phyloP scores from a whole-genome alignment of 495 filamentous ascomycete species.

The Hypomontagnella submonticulosa region DNA sequence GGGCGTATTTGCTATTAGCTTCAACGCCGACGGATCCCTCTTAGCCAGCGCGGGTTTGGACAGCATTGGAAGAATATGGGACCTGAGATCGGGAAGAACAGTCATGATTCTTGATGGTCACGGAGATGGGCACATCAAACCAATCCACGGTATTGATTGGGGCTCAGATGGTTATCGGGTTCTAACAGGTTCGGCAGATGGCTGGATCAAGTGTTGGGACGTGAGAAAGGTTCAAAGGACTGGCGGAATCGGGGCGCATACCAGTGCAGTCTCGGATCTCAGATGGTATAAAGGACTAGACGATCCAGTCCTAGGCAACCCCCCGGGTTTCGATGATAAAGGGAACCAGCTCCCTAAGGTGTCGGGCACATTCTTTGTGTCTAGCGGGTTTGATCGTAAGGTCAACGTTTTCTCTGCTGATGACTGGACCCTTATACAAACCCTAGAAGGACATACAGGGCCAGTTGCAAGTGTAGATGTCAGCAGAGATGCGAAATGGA shows the following conservation, averaged over 20 bases:
- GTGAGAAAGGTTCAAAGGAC: slow-evolving; percentile 84
- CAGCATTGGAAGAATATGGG: slow-evolving; percentile 96
- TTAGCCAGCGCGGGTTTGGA: slow-evolving; percentile 91
- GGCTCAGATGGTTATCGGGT: slow-evolving; percentile 88
- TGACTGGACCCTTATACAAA: slow-evolving; percentile 92
- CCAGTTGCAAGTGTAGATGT: slow-evolving; percentile 92
- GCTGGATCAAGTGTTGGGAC: slow-evolving; percentile 98
- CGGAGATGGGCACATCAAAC: slow-evolving; percentile 89
- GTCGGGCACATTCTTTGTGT: slow-evolving; percentile 89
- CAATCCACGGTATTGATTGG: slow-evolving; percentile 94
- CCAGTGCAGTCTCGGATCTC: slow-evolving; percentile 89
- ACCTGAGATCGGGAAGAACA: slow-evolving; percentile 90
- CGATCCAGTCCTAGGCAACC: slow-evolving; percentile 64
- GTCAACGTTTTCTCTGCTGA: slow-evolving; percentile 96
- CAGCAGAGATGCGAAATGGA: slow-evolving; percentile 85
- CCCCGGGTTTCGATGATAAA: slow-evolving; percentile 70
- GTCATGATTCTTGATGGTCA: slow-evolving; percentile 91
- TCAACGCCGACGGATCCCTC: slow-evolving; percentile 90
- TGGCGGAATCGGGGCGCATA: slow-evolving; percentile 90
- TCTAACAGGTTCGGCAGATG: slow-evolving; percentile 89
- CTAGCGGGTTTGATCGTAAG: slow-evolving; percentile 91
- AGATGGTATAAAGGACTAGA: slow-evolving; percentile 92
- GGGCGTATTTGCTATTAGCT: slow-evolving; percentile 88
- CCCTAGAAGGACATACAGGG: slow-evolving; percentile 87
- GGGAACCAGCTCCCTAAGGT: slow-evolving; percentile 70